Base-by-base conservation (phyloP, 371 early-diverging fungal genomes). In the Rhizopus microsporus region DNA sequence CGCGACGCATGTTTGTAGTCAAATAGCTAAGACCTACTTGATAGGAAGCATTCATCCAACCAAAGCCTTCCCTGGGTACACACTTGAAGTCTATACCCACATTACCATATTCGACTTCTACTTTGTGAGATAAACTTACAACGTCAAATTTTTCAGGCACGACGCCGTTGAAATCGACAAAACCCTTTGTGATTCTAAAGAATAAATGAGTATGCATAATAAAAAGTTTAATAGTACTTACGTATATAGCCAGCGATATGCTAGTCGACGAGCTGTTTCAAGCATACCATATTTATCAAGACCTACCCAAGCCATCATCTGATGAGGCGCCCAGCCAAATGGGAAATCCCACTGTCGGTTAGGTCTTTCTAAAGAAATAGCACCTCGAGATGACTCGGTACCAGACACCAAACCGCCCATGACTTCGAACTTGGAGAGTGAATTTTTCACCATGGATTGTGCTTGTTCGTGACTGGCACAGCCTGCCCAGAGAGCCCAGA, bases 301-400 rank as follows among this genome's bases (percentile, higher is more conserved):
- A 2, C 92, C 97, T 58, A 84, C 78, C 98, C 98, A 98, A 1
- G 96, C 91, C 67, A 98, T 77, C 46, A 98, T 97, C 70, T 98
- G 98, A 73, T 97, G 97, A 45, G 98, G 98, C 29, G 96, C 96
- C 98, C 98, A 97, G 9, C 98, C 95, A 62, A 86, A 95, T 0
- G 93, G 94, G 61, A 88, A 94, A 65, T 97, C 98, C 97, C 97
- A 97, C 64, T 98, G 98, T 39, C 97, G 88, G 60, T 93, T 93
- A 31, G 97, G 97, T 17, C 98, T 79, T 57, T 88, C 88, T 31
- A 92, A 66, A 2, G 86, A 72, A 49, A 89, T 86, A 7, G 60
- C 46, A 39, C 95, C 96, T 31, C 94, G 84, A 12, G 93, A 93
- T 61, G 80, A 81, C 59, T 93, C 93, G 0, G 95, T 95, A 32